Evolutionary conservation across 179 eudicot genomes (phyloP), one percentile per base, ranked within the genome.

Genomic region (Beta lomatogona): DNA sequence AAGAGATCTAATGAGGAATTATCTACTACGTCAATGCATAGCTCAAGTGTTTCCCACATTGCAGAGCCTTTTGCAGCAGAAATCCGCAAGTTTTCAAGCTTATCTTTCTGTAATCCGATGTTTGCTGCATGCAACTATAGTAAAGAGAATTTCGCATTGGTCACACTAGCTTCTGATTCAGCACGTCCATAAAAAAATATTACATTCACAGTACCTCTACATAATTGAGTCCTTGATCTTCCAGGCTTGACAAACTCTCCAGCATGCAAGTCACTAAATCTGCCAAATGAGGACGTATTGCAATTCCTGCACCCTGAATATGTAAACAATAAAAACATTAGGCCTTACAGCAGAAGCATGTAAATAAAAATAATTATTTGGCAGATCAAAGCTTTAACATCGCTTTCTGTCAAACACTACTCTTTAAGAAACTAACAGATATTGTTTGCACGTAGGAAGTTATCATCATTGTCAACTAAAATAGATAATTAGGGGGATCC

Each of bases 41-140:
- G 86, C 75, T 95, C 97, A 72, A 95, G 97, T 66, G 99, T 94
- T 91, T 95, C 97, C 99, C 99, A 95, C 99, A 95, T 90, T 52
- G 99, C 95, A 83, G 99, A 95, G 79, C 94, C 91, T 91, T 92
- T 95, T 78, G 99, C 99, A 76, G 89, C 90, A 63, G 99, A 92
- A 79, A 95, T 90, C 50, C 99, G 92, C 81, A 95, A 84, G 83
- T 91, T 94, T 77, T 95, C 99, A 77, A 95, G 97, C 86, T 95
- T 95, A 72, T 95, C 99, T 73, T 92, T 85, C 77, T 95, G 95
- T 88, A 95, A 88, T 69, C 99, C 99, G 83, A 88, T 91, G 82
- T 89, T 95, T 79, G 91, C 93, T 70, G 99, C 99, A 87, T 95
- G 99, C 89, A 91, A 80, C 98, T 95, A 79, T 63, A 66, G 69